phyloP scores from a whole-genome alignment of 768 basidiomycete species.

The Chalciporus chontae region DNA sequence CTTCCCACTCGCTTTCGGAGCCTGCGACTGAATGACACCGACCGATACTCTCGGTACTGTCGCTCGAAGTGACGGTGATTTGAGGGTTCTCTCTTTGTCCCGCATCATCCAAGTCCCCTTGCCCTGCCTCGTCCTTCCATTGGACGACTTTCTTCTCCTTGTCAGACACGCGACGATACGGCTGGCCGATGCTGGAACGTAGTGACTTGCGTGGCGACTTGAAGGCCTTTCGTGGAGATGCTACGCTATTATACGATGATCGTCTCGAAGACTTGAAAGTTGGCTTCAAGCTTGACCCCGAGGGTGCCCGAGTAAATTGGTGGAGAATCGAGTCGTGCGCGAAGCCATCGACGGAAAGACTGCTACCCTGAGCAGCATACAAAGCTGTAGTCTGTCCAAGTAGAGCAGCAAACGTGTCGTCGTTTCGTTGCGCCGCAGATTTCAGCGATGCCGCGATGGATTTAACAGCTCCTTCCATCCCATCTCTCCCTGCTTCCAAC shows the following conservation, averaged over 20 bases:
- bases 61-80: constrained; percentile 32
- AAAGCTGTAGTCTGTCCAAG: constrained; percentile 64
- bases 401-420: constrained; percentile 62
- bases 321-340: constrained; percentile 41
- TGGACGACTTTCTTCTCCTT: constrained; percentile 77
- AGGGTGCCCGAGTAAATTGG: constrained; percentile 44
- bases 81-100: constrained; percentile 29
- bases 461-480: constrained; percentile 40
- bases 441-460: constrained; percentile 51
- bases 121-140: constrained; percentile 86
- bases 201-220: constrained; percentile 71
- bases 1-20: constrained; percentile 89
- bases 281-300: constrained; percentile 47
- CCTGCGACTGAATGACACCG: constrained; percentile 47
- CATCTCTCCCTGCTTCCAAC: constrained; percentile 32
- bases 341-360: constrained; percentile 45
- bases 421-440: constrained; percentile 60
- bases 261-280: constrained; percentile 40
- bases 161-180: constrained; percentile 63
- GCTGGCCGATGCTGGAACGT: constrained; percentile 58
- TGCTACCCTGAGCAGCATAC: constrained; percentile 43
- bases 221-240: constrained; percentile 48
- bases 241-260: constrained; percentile 38
- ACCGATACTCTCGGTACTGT: constrained; percentile 33
- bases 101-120: constrained; percentile 71